Conservation (phyloP, 352 stramenopile species). For the Pythium diclinum region DNA sequence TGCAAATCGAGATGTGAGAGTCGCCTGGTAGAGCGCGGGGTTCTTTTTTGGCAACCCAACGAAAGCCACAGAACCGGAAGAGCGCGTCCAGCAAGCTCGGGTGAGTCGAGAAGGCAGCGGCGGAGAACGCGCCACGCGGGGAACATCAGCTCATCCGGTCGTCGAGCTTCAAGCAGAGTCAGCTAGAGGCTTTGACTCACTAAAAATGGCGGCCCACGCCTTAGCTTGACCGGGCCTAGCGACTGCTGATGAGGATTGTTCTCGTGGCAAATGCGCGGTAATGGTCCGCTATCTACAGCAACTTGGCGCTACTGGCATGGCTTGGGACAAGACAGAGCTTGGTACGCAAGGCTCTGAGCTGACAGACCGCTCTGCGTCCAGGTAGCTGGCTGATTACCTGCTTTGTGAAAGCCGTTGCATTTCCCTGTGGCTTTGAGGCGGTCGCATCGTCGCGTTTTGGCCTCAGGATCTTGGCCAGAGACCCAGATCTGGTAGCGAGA, state of each 20-base stretch:
- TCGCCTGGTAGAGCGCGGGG: no score
- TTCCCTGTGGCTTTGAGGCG: background rate
- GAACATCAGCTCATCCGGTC: slow-evolving; percentile 3
- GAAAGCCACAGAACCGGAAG: background rate
- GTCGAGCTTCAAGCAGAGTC: slow-evolving; percentile 1
- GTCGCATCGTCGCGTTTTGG: background rate
- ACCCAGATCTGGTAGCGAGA: background rate
- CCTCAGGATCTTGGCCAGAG: background rate
- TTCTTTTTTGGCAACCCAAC: background rate
- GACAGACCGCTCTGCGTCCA: no score
- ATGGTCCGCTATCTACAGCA: background rate
- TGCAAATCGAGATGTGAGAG: slow-evolving; percentile 4
- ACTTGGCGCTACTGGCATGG: no score
- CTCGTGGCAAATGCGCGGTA: background rate
- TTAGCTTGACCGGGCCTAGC: background rate
- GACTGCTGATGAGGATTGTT: background rate
- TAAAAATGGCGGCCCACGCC: background rate
- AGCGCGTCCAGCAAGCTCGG: background rate
- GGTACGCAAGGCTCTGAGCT: no score
- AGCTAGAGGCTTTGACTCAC: background rate
- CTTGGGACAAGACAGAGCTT: background rate
- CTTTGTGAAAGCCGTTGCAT: background rate
- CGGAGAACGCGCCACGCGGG: slow-evolving; percentile 1
- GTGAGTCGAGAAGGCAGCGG: background rate
- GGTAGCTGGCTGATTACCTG: no score